Evolutionary conservation across 257 asterid species (phyloP).

Genomic region (Osmanthus fragrans): DNA sequence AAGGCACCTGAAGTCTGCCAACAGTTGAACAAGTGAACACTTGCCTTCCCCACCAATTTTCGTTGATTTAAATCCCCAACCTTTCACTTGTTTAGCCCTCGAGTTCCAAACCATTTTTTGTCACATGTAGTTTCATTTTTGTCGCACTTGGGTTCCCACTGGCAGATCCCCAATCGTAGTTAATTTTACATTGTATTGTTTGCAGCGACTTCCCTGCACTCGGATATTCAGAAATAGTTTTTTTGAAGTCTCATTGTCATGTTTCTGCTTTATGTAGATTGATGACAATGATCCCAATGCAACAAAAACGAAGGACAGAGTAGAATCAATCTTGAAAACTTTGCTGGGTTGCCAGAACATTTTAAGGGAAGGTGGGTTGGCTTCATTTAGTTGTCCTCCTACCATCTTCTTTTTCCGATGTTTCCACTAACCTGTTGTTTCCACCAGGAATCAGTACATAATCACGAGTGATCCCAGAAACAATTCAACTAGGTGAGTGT

Average conservation of each 20-base stretch:
- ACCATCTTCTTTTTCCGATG: neutral
- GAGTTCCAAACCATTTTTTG: no score
- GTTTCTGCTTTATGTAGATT: neutral
- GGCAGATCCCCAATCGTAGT: no score
- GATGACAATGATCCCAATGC: no score
- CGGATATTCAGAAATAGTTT: neutral
- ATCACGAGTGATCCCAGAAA: constrained; percentile 46
- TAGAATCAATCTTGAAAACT: no score
- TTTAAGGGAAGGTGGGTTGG: constrained; percentile 32
- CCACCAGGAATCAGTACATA: constrained; percentile 69
- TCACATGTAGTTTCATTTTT: no score
- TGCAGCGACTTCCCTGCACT: neutral
- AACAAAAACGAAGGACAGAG: no score
- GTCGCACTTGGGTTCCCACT: no score
- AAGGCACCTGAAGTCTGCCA: no score
- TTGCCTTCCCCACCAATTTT: neutral
- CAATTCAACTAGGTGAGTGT: constrained; percentile 56
- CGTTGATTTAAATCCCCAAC: neutral
- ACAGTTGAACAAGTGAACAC: no score
- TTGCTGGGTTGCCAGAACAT: neutral
- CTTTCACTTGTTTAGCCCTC: no score
- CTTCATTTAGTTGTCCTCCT: neutral
- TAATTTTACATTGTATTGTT: no score
- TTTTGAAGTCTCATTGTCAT: neutral
- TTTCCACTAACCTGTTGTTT: constrained; percentile 19